These are phyloP conservation scores for Ensete ventricosum DNA, from an alignment of 176 grass and related monocot species.

Conservation along the genomic window DNA sequence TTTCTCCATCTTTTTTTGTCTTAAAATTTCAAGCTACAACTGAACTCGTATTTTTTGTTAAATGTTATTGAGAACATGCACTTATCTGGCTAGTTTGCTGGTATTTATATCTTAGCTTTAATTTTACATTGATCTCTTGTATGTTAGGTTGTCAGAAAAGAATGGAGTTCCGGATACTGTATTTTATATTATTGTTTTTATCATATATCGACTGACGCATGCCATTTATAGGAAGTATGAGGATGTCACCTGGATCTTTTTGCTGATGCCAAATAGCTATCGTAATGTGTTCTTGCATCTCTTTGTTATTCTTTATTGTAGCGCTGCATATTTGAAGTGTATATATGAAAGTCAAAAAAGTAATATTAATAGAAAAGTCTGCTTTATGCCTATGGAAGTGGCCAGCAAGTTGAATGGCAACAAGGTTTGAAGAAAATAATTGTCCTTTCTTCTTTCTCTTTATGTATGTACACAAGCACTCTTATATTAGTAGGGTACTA, in stretches of 20 bases:
- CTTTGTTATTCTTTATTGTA: not conserved
- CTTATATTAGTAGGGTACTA: too few species aligned
- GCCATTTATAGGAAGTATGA: too few species aligned
- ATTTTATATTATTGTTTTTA: not conserved
- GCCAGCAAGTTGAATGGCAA: not conserved
- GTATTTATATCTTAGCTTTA: not conserved
- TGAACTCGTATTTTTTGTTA: not conserved
- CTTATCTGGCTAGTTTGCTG: not conserved
- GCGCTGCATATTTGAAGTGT: not conserved
- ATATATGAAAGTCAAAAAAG: not conserved
- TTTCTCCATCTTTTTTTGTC: conserved; percentile 4
- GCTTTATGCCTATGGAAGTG: too few species aligned
- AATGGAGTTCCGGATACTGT: not conserved
- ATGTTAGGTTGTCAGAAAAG: not conserved
- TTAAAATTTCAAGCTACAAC: not conserved
- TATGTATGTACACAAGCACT: too few species aligned
- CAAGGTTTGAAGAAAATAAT: not conserved
- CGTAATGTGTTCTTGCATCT: not conserved
- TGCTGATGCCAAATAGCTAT: not conserved
- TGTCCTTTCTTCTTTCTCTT: too few species aligned
- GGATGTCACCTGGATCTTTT: not conserved
- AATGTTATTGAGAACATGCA: too few species aligned
- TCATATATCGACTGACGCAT: not conserved
- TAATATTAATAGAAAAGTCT: too few species aligned
- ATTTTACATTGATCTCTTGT: not conserved